Percentiles rank a stretch among this genome's conserved stretches.
Evolutionary conservation across 495 filamentous ascomycete genomes (phyloP).

Genomic region (Aeminium ludgeri): DNA sequence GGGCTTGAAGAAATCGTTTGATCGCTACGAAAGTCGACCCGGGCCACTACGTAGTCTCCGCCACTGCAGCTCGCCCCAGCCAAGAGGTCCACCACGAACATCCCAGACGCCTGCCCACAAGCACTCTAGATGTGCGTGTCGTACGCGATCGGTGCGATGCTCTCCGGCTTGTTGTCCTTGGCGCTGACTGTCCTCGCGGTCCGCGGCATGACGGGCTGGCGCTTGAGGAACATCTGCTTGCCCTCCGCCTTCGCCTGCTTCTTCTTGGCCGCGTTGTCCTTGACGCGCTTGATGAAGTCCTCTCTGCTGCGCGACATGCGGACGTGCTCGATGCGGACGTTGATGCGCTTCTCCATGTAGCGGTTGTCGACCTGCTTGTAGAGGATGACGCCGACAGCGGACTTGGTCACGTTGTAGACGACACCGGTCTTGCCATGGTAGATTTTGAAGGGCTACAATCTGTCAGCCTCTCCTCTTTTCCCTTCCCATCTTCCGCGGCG

Average conservation of each 20-base stretch:
- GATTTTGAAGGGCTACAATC: slow-evolving; percentile 57
- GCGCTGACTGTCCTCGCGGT: slow-evolving; percentile 58
- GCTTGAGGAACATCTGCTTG: slow-evolving; percentile 73
- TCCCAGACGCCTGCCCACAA: too few species aligned
- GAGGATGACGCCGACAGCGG: slow-evolving; percentile 88
- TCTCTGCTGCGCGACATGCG: slow-evolving; percentile 81
- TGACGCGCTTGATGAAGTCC: slow-evolving; percentile 89
- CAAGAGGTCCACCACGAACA: too few species aligned
- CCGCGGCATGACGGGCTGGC: slow-evolving; percentile 65
- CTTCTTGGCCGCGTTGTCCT: slow-evolving; percentile 84
- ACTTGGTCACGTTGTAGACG: slow-evolving; percentile 49
- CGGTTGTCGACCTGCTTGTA: slow-evolving; percentile 97
- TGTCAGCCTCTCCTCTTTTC: background rate
- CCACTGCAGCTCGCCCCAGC: background rate
- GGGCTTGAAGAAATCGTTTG: slow-evolving; percentile 1
- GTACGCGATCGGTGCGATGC: slow-evolving; percentile 77
- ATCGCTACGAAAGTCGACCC: slow-evolving; percentile 2
- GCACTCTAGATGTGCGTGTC: slow-evolving; percentile 85
- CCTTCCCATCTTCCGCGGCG: too few species aligned
- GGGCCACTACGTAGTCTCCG: too few species aligned
- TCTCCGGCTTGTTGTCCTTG: slow-evolving; percentile 73
- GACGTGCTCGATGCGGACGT: slow-evolving; percentile 96
- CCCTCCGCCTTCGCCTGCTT: slow-evolving; percentile 82
- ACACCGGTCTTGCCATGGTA: slow-evolving; percentile 24
- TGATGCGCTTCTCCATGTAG: slow-evolving; percentile 98